phyloP scores from a whole-genome alignment of 306 rosid species.

The Quercus aquifolioides region DNA sequence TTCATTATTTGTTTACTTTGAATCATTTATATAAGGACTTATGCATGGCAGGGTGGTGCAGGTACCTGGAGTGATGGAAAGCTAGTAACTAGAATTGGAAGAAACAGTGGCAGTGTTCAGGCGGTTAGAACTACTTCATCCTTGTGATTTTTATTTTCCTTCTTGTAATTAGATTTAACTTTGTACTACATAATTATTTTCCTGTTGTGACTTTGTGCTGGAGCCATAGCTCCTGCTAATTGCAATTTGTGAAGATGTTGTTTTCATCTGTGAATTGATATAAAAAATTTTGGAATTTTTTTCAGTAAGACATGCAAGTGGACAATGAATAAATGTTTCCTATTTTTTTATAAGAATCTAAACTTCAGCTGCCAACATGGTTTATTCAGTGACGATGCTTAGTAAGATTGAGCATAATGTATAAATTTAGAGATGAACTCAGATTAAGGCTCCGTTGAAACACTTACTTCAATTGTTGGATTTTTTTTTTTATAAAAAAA shows the following conservation, averaged over 20 bases:
- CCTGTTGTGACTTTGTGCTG: background rate
- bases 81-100: constrained; percentile 91
- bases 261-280: background rate
- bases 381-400: background rate
- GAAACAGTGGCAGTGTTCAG: constrained; percentile 87
- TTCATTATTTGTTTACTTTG: constrained; percentile 23
- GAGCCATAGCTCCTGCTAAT: background rate
- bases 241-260: background rate
- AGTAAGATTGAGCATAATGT: background rate
- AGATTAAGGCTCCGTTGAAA: background rate
- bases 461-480: background rate
- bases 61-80: constrained; percentile 99
- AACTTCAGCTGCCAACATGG: background rate
- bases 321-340: background rate
- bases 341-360: background rate
- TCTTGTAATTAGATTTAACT: background rate
- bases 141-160: background rate
- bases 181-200: background rate
- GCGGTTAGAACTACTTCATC: constrained; percentile 47
- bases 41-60: constrained; percentile 99
- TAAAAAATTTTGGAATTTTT: background rate
- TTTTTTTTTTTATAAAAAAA: background rate
- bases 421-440: background rate
- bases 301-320: background rate
- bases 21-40: constrained; percentile 71